Percentiles rank a stretch among this genome's conserved stretches.
Conservation (phyloP, 2,329 filamentous ascomycete genomes). For the Colletotrichum endophyticum region DNA sequence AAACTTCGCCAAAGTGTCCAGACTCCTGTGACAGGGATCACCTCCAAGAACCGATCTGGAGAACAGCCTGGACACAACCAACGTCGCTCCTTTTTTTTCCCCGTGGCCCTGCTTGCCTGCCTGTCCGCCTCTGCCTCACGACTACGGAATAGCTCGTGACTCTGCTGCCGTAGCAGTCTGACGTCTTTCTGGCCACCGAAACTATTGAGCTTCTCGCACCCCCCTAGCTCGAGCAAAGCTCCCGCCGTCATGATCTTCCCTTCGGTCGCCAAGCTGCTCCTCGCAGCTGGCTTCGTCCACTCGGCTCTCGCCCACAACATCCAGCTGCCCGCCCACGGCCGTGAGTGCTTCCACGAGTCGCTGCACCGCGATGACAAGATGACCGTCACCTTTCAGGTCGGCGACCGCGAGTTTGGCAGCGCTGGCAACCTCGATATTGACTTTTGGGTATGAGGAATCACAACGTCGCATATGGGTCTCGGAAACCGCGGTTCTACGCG, state of each 20-base stretch:
- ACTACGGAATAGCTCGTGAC: neutral
- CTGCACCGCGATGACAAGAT: conserved; percentile 95
- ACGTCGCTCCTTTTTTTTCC: conserved; percentile 13
- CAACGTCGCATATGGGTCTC: neutral
- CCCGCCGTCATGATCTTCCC: conserved; percentile 44
- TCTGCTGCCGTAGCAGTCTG: neutral
- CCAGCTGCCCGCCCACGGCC: conserved; percentile 87
- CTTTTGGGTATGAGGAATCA: conserved; percentile 77
- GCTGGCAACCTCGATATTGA: conserved; percentile 96
- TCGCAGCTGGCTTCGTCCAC: conserved; percentile 50
- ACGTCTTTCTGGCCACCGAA: neutral
- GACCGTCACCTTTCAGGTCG: conserved; percentile 98
- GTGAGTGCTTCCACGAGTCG: conserved; percentile 96
- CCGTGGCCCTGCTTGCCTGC: conserved; percentile 9
- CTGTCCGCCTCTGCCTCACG: neutral
- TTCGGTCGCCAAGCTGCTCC: conserved; percentile 47
- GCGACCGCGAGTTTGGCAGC: conserved; percentile 93
- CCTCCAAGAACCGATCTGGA: conserved; percentile 14
- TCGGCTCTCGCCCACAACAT: conserved; percentile 89
- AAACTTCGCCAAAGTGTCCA: conserved; percentile 24
- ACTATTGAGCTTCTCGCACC: conserved; percentile 1
- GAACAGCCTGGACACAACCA: conserved; percentile 21
- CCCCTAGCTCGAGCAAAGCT: conserved; percentile 6
- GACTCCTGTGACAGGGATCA: conserved; percentile 21
- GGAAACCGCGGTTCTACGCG: neutral